Conservation (phyloP, 495 filamentous ascomycete species). For the Lasiosphaeris hirsuta region DNA sequence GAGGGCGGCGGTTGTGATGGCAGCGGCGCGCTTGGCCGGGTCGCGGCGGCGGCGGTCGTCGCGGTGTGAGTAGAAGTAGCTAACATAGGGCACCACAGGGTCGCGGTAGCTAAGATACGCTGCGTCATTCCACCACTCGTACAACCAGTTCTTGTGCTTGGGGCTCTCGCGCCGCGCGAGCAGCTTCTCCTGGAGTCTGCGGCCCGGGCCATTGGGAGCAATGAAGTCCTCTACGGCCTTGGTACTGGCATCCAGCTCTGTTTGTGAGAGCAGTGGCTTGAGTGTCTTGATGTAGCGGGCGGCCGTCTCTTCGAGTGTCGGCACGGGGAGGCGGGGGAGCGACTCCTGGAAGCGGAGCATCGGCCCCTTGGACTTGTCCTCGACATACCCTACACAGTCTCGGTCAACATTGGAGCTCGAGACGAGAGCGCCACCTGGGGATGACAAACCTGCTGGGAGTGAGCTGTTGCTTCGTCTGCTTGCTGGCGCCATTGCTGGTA, state of each 20-base stretch:
- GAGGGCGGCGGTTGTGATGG: constrained; percentile 76
- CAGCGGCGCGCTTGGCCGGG: constrained; percentile 89
- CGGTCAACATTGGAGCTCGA: neutral
- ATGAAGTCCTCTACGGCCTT: constrained; percentile 82
- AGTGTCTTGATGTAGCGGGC: constrained; percentile 91
- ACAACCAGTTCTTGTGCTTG: constrained; percentile 86
- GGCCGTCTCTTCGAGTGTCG: constrained; percentile 88
- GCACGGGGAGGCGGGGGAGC: constrained; percentile 85
- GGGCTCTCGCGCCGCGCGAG: constrained; percentile 78
- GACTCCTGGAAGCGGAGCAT: constrained; percentile 98
- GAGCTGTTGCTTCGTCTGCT: constrained; percentile 56
- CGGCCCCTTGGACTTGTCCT: constrained; percentile 83
- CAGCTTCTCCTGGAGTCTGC: constrained; percentile 84
- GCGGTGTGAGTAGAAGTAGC: constrained; percentile 98
- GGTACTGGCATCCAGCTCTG: constrained; percentile 72
- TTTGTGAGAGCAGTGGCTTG: constrained; percentile 68
- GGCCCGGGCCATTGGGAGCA: constrained; percentile 74
- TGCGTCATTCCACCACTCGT: constrained; percentile 95
- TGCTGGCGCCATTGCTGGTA: constrained; percentile 50
- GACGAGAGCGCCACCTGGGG: constrained; percentile 1
- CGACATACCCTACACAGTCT: constrained; percentile 68
- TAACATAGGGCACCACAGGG: constrained; percentile 96
- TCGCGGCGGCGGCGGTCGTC: constrained; percentile 86
- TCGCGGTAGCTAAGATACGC: constrained; percentile 93
- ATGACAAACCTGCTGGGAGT: constrained; percentile 52